Base-by-base conservation (phyloP, 352 stramenopile species). In the Globisporangium canariense region DNA sequence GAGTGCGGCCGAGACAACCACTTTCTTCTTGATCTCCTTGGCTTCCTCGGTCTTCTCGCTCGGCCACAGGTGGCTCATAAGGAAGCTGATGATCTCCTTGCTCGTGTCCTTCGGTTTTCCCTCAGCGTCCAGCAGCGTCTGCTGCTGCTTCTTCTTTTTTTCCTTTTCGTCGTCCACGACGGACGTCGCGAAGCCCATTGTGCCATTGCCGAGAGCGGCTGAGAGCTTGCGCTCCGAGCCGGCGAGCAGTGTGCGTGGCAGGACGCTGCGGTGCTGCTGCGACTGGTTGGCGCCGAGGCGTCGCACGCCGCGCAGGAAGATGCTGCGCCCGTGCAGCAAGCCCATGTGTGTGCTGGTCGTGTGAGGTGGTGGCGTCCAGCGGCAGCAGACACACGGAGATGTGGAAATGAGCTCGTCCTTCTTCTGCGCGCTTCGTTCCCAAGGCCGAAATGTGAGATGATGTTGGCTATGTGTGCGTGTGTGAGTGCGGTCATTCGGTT, bases 1-100 rank as follows among this genome's bases (percentile, higher is more conserved):
- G 40, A 98, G 76, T 3, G 75, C 76, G 0, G 97, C 66, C 1
- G 88, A 94, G 49, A 85, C 30, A 20, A 97, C 55, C 36, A 99
- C 94, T 54, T 88, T 82, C 32, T 75, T 56, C 73, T 95, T 94
- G 66, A 94, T 84, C 65, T 84, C 74, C 58, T 79, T 79, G 34
- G 76, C 79, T 60, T 90, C 79, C 16, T 76, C 65, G 8, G 69
- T 74, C 58, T 81, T 66, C 30, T 84, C 83, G 10, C 71, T 76
- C n/a, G 83, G 83, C 82, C 83, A 92, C 20, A 92, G 60, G 53
- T 92, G 80, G 36, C 71, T 65, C 67, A 88, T 70, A 3, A 91
- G 70, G 60, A 77, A 88, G 49, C 66, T 77, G 60, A 91, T 54
- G 49, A 91, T 89, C 64, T 88, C 75, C 53, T 86, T 82, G 38